Percentiles rank a stretch among this genome's conserved stretches.
These are phyloP conservation scores for Rugosomyces carneus DNA, from an alignment of 1,284 basidiomycete species.

Conservation along the genomic window DNA sequence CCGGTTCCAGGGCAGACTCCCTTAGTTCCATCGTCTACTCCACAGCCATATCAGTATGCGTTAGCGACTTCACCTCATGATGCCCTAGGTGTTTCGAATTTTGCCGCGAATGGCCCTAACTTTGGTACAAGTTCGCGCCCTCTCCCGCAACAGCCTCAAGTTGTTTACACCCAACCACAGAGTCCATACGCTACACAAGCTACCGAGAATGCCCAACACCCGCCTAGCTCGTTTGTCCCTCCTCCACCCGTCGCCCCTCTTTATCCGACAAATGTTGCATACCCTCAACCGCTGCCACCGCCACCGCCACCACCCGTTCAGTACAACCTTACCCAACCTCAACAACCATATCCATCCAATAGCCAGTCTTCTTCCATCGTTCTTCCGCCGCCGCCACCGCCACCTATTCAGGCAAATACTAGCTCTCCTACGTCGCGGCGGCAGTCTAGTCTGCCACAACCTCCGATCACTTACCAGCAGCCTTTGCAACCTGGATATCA, in stretches of 20 bases:
- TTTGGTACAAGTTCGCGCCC: constrained; percentile 45
- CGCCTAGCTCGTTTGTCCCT: constrained; percentile 23
- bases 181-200: constrained; percentile 30
- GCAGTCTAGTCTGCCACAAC: constrained; percentile 28
- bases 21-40: constrained; percentile 17
- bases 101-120: constrained; percentile 25
- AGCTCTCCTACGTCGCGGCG: constrained; percentile 8
- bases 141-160: constrained; percentile 43
- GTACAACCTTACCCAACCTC: constrained; percentile 16
- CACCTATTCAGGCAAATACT: constrained; percentile 18
- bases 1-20: constrained; percentile 21
- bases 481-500: constrained; percentile 25
- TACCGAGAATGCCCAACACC: constrained; percentile 22
- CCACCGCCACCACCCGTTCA: constrained; percentile 31
- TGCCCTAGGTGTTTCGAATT: neutral
- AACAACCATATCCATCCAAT: constrained; percentile 11
- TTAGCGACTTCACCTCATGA: constrained; percentile 31
- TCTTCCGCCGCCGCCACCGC: constrained; percentile 18
- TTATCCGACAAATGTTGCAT: constrained; percentile 18
- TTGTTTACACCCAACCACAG: constrained; percentile 31
- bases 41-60: constrained; percentile 24
- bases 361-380: constrained; percentile 3
- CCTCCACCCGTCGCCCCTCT: constrained; percentile 16
- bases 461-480: constrained; percentile 28
- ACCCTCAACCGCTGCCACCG: constrained; percentile 24